Evolutionary conservation across 768 basidiomycete species (phyloP).

Genomic region (Suillus bovinus): DNA sequence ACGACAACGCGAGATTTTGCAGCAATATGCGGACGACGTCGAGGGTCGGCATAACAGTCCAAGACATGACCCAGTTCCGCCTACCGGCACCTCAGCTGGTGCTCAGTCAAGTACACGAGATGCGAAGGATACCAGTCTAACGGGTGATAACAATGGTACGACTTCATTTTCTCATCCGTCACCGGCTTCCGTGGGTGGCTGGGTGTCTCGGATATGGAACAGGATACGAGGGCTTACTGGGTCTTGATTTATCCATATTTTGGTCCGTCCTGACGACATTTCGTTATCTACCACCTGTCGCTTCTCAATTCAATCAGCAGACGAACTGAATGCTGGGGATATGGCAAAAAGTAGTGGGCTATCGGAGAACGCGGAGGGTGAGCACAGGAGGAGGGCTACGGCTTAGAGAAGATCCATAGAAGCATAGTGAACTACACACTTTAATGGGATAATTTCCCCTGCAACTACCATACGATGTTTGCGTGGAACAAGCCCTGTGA

Average conservation of each 20-base stretch:
- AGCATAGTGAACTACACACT: conserved; percentile 21
- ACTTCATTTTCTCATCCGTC: conserved; percentile 59
- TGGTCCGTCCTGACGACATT: conserved; percentile 40
- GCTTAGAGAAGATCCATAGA: conserved; percentile 33
- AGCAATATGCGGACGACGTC: conserved; percentile 91
- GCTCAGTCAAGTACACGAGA: conserved; percentile 20
- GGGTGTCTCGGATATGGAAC: conserved; percentile 71
- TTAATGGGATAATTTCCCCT: conserved; percentile 15
- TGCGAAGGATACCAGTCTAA: conserved; percentile 22
- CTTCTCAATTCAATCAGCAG: conserved; percentile 35
- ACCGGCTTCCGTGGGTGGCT: conserved; percentile 55
- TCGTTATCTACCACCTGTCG: conserved; percentile 22
- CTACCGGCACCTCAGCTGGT: conserved; percentile 20
- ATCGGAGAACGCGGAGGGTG: conserved; percentile 43
- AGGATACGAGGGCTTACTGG: conserved; percentile 69
- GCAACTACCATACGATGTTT: conserved; percentile 7
- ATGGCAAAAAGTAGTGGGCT: conserved; percentile 31
- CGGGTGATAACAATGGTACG: conserved; percentile 71
- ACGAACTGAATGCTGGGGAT: conserved; percentile 19
- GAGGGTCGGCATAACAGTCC: conserved; percentile 56
- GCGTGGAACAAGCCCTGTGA: conserved; percentile 4
- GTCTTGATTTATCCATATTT: conserved; percentile 62
- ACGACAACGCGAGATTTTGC: conserved; percentile 83
- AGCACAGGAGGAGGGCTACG: conserved; percentile 52
- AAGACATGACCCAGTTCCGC: conserved; percentile 21